These are phyloP conservation scores for Abortiporus biennis DNA, from an alignment of 1,284 basidiomycete genomes.

Conservation along the genomic window DNA sequence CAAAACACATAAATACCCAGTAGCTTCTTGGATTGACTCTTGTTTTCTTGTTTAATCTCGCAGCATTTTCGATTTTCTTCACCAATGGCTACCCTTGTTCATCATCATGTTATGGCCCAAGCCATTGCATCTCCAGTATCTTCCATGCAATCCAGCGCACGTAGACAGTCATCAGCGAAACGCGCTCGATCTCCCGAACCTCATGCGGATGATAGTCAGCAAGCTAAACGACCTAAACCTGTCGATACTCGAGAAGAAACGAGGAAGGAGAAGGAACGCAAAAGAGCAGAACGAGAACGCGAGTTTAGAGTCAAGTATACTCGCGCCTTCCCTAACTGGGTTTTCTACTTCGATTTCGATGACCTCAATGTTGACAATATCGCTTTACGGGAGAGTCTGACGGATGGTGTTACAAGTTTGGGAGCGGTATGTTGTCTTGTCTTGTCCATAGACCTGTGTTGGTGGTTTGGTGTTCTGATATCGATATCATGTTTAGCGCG, in stretches of 20 bases:
- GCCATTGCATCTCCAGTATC: conserved; percentile 12
- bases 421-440: conserved; percentile 63
- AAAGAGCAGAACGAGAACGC: conserved; percentile 46
- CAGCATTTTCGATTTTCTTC: too few species aligned
- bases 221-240: conserved; percentile 28
- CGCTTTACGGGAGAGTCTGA: conserved; percentile 41
- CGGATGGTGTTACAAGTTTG: conserved; percentile 54
- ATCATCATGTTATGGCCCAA: conserved; percentile 20
- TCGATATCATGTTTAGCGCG: conserved; percentile 37
- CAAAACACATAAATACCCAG: conserved; percentile 6
- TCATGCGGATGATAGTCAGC: conserved; percentile 27
- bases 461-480: conserved; percentile 3
- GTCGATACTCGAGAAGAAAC: conserved; percentile 20
- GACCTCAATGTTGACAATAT: conserved; percentile 44
- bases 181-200: conserved; percentile 63
- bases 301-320: conserved; percentile 84
- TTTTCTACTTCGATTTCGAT: conserved; percentile 82
- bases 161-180: conserved; percentile 32
- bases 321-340: conserved; percentile 77
- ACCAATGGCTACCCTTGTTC: conserved; percentile 15
- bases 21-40: conserved; percentile 8
- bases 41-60: too few species aligned
- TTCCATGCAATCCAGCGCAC: conserved; percentile 13
- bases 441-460: too few species aligned
- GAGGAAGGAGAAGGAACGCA: conserved; percentile 34